Conservation (phyloP, 2,329 filamentous ascomycete species). For the Aspergillus thermomutatus region DNA sequence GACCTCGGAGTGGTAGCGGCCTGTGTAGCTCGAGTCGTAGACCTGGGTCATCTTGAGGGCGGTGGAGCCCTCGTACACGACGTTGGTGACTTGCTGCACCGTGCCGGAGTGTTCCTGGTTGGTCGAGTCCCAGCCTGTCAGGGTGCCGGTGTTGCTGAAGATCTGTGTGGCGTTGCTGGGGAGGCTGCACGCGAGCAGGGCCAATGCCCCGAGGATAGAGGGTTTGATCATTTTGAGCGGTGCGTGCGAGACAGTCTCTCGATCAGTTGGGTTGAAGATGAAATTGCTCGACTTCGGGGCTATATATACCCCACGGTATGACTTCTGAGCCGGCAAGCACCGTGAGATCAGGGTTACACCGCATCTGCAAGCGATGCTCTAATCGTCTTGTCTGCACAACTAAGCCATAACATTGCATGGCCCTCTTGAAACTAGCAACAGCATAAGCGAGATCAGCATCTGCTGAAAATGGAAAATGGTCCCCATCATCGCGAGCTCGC, state of each 20-base stretch:
- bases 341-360: not conserved
- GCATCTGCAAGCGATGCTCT: not conserved
- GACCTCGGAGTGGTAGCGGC: conserved; percentile 51
- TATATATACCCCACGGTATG: not conserved
- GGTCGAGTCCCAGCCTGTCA: conserved; percentile 40
- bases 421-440: not conserved
- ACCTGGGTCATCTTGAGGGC: conserved; percentile 43
- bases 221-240: not conserved
- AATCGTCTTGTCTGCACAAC: not conserved
- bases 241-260: not conserved
- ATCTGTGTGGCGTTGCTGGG: conserved; percentile 12
- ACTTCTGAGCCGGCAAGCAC: not conserved
- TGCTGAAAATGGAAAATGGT: not conserved
- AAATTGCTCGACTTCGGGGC: not conserved
- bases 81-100: conserved; percentile 42
- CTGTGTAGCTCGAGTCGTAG: conserved; percentile 41
- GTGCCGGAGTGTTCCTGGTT: conserved; percentile 44
- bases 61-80: conserved; percentile 36
- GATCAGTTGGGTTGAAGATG: not conserved
- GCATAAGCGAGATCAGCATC: not conserved
- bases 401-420: not conserved
- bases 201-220: not conserved
- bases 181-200: not conserved
- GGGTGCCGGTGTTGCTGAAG: conserved; percentile 27
- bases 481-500: not conserved